phyloP scores from a whole-genome alignment of 176 grass and related monocot genomes.

The Carex kokanica region DNA sequence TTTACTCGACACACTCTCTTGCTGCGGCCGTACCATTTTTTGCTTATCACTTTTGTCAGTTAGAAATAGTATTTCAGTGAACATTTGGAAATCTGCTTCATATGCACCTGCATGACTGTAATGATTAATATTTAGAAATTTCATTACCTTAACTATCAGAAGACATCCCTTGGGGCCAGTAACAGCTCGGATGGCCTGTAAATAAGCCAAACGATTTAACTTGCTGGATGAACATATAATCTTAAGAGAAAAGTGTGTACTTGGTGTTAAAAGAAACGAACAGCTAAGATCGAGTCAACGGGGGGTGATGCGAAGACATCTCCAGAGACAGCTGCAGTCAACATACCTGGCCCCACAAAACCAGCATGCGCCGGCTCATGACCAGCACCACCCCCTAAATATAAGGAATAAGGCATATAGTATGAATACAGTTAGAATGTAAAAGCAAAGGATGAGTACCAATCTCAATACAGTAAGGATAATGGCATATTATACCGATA shows the following conservation, averaged over 20 bases:
- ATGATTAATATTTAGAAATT: slow-evolving; percentile 21
- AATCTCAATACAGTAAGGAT: not conserved
- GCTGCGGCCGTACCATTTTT: not conserved
- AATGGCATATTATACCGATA: slow-evolving; percentile 1
- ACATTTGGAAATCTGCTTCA: not conserved
- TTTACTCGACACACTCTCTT: not conserved
- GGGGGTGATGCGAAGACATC: slow-evolving; percentile 94
- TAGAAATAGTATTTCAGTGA: not conserved
- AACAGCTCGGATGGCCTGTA: slow-evolving; percentile 97
- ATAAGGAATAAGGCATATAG: slow-evolving; percentile 25
- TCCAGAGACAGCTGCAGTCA: slow-evolving; percentile 93
- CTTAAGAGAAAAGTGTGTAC: slow-evolving; percentile 8
- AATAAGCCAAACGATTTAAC: slow-evolving; percentile 29
- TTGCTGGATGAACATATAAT: slow-evolving; percentile 1
- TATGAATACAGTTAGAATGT: not conserved
- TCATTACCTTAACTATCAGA: slow-evolving; percentile 86
- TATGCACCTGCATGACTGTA: not conserved
- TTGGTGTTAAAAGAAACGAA: slow-evolving; percentile 40
- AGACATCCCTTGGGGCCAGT: slow-evolving; percentile 95
- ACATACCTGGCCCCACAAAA: slow-evolving; percentile 97
- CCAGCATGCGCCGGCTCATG: slow-evolving; percentile 97
- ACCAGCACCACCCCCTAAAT: slow-evolving; percentile 87
- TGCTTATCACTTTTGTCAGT: not conserved
- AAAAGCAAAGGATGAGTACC: not conserved
- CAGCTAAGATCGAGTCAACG: slow-evolving; percentile 89